Evolutionary conservation across 1,284 basidiomycete species (phyloP), one percentile per base, ranked within the genome.

Genomic region (Cutaneotrichosporon spelunceum): DNA sequence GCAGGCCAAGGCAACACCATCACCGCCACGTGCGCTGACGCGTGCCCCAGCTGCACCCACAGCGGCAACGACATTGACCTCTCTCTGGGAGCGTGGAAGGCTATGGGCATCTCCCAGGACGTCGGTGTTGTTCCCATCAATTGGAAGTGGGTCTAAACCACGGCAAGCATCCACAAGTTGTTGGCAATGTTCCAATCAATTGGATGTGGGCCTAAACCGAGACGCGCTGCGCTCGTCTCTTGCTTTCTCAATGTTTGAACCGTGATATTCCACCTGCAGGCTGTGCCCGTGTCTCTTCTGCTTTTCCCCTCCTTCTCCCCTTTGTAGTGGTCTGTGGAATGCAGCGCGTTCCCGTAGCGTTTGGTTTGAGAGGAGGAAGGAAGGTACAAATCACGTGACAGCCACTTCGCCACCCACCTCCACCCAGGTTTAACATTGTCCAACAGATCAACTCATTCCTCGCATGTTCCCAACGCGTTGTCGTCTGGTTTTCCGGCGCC

Each of bases 31-130:
- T 82, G 93, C 68, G 87, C 83, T 63, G 92, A 94, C 71, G 86
- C 83, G 26, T 95, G 93, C 83, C 91, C 91, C n/a, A 86, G 86
- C 9, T 97, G 93, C 81, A 57, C 42, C 59, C 64, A 66, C 61
- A 33, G 30, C 13, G 56, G 58, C 36, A 81, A 87, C 75, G 88
- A 86, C 27, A 68, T 97, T 71, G 93, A 97, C 76, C 84, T 96
- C 62, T 92, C 90, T 14, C 11, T 16, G 26, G 57, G 33, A 21
- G n/a, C 33, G 11, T 58, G 36, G 49, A 21, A 23, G 23, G 49
- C 44, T 29, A 45, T 60, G 27, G 53, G 26, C 48, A 50, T 75
- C 59, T 10, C 19, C 34, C 74, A 83, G 57, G 75, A 72, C 9
- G 79, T 84, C 39, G 91, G 91, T 60, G 75, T 81, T 68, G 81